These are phyloP conservation scores for Coelastrella sp. DNA, from an alignment of 139 green algal genomes.

Conservation along the genomic window DNA sequence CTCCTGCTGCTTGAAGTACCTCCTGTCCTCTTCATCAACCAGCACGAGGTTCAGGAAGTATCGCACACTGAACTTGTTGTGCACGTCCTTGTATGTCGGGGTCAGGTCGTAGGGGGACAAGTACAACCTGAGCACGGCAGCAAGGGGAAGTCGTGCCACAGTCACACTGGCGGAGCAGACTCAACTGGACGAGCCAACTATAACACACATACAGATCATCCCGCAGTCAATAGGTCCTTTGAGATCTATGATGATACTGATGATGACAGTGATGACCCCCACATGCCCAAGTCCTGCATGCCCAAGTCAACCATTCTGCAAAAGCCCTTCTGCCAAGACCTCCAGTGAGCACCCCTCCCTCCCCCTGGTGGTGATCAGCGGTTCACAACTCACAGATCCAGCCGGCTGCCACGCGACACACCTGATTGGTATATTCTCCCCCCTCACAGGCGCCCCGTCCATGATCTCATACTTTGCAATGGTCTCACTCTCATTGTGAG, in stretches of 20 bases:
- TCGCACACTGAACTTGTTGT: constrained; percentile 97
- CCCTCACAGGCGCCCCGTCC: constrained; percentile 96
- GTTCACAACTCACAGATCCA: too few species aligned
- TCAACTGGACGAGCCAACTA: background rate
- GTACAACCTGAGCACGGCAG: constrained; percentile 79
- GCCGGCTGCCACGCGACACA: constrained; percentile 24
- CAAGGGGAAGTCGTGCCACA: background rate
- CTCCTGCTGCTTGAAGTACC: constrained; percentile 98
- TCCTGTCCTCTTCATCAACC: constrained; percentile 97
- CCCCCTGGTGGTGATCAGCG: too few species aligned
- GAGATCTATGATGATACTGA: too few species aligned
- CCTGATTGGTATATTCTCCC: constrained; percentile 92
- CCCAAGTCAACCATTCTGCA: background rate
- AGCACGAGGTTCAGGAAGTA: constrained; percentile 99
- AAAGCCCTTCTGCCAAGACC: too few species aligned
- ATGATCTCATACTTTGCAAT: constrained; percentile 99
- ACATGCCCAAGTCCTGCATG: too few species aligned
- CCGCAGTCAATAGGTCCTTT: background rate
- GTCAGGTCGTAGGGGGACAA: constrained; percentile 96
- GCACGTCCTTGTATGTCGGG: constrained; percentile 94
- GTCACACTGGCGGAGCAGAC: background rate
- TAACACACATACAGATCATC: background rate
- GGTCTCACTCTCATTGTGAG: constrained; percentile 94
- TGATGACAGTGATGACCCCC: too few species aligned
- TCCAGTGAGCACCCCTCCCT: too few species aligned